These are phyloP conservation scores for Globisporangium canariense DNA, from an alignment of 352 stramenopile species.

Conservation along the genomic window DNA sequence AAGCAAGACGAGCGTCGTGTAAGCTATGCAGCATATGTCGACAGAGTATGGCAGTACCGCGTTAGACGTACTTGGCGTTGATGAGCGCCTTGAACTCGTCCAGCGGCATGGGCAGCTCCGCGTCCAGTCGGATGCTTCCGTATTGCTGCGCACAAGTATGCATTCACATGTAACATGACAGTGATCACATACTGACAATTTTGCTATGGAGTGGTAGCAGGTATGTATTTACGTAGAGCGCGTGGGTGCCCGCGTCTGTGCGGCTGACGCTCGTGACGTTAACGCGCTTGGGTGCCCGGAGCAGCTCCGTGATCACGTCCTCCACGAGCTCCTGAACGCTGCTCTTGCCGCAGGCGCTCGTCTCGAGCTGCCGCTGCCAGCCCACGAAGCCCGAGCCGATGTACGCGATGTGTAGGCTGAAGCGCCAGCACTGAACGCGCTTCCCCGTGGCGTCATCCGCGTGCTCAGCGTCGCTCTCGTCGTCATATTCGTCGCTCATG, in stretches of 20 bases:
- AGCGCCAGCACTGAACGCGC: constrained; percentile 32
- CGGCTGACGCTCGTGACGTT: constrained; percentile 85
- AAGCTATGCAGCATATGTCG: background rate
- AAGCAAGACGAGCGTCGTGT: background rate
- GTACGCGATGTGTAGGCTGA: constrained; percentile 77
- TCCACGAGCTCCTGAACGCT: constrained; percentile 84
- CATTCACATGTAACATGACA: constrained; percentile 4
- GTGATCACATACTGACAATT: background rate
- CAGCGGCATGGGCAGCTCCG: constrained; percentile 36
- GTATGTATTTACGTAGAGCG: constrained; percentile 58
- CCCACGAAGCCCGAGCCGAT: constrained; percentile 70
- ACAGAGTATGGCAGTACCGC: background rate
- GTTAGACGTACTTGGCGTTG: constrained; percentile 44
- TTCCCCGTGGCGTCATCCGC: background rate
- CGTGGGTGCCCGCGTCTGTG: constrained; percentile 81
- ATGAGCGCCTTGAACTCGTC: constrained; percentile 43
- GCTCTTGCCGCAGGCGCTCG: constrained; percentile 43
- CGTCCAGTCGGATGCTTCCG: constrained; percentile 62
- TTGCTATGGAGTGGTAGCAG: background rate
- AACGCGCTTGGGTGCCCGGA: constrained; percentile 42
- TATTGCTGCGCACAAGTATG: constrained; percentile 57
- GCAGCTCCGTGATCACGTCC: constrained; percentile 49
- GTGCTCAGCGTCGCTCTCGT: background rate
- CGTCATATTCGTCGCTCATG: constrained; percentile 3
- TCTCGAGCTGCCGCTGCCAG: constrained; percentile 70